Evolutionary conservation across 2,329 filamentous ascomycete genomes (phyloP).

Genomic region (Neoarthrinium moseri): DNA sequence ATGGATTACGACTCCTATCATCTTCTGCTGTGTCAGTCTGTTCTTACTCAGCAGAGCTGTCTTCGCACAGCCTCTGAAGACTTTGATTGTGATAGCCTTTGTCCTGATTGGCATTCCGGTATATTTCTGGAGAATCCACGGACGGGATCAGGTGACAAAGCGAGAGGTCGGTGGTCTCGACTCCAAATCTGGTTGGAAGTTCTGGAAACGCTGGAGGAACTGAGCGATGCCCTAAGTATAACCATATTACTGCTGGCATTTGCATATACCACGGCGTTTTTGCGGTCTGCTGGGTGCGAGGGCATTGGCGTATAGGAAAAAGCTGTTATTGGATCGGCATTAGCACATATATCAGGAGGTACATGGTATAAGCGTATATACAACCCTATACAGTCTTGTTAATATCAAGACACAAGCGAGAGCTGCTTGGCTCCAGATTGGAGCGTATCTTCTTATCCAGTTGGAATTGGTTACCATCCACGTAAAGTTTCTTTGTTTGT

Average conservation of each 20-base stretch:
- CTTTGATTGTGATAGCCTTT: slow-evolving; percentile 81
- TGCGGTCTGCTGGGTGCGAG: not conserved
- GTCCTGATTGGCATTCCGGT: slow-evolving; percentile 81
- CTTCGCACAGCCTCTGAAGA: slow-evolving; percentile 89
- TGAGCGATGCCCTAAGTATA: not conserved
- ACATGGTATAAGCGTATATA: too few species aligned
- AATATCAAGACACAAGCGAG: too few species aligned
- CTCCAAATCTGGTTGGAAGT: slow-evolving; percentile 52
- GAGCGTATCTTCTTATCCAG: too few species aligned
- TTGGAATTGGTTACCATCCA: too few species aligned
- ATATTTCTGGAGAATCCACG: slow-evolving; percentile 82
- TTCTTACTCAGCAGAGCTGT: slow-evolving; percentile 87
- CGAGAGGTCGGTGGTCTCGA: slow-evolving; percentile 31
- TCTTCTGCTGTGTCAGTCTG: slow-evolving; percentile 96
- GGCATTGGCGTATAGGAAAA: not conserved
- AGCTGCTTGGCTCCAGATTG: too few species aligned
- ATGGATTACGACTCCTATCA: slow-evolving; percentile 95
- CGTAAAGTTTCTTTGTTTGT: too few species aligned
- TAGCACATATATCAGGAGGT: too few species aligned
- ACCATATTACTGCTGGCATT: not conserved
- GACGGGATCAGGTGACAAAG: slow-evolving; percentile 53
- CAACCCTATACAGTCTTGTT: too few species aligned
- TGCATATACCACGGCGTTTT: not conserved
- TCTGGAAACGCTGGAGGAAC: slow-evolving; percentile 49
- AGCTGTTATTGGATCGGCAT: not conserved